Evolutionary conservation across 2,329 filamentous ascomycete species (phyloP).

Genomic region (Xylogone sp.): DNA sequence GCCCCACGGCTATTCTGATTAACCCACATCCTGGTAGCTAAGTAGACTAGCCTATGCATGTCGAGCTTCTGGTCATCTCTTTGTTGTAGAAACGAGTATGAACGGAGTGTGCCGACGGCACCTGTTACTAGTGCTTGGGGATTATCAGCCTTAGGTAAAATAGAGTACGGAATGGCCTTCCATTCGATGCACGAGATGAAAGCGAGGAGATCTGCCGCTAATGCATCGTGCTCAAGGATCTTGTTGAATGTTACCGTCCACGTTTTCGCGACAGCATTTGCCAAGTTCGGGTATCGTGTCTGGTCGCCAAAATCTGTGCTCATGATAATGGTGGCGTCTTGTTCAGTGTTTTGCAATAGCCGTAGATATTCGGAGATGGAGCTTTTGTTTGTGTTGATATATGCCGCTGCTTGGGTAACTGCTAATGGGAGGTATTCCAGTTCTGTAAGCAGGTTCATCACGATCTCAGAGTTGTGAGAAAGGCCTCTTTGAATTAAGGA

Average conservation of each 20-base stretch:
- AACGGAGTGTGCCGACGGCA: constrained; percentile 7
- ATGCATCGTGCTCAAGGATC: constrained; percentile 4
- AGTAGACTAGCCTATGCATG: constrained; percentile 10
- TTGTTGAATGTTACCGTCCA: constrained; percentile 8
- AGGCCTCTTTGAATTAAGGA: constrained; percentile 4
- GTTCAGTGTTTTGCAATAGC: constrained; percentile 5
- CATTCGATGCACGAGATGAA: constrained; percentile 7
- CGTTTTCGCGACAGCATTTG: constrained; percentile 8
- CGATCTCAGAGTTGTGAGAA: constrained; percentile 5
- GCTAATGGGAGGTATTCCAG: background rate
- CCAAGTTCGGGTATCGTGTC: constrained; percentile 6
- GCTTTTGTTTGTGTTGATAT: constrained; percentile 7
- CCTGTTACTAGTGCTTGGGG: constrained; percentile 4
- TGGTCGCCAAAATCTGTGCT: constrained; percentile 3
- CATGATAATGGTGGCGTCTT: constrained; percentile 1
- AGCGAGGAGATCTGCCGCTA: constrained; percentile 4
- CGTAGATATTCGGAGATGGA: constrained; percentile 6
- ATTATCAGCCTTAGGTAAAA: constrained; percentile 4
- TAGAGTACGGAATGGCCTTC: constrained; percentile 8
- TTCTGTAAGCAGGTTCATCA: constrained; percentile 4
- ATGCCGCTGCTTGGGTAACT: constrained; percentile 4
- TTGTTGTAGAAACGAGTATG: constrained; percentile 4
- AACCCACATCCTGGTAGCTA: constrained; percentile 6
- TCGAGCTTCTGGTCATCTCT: constrained; percentile 8
- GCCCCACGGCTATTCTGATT: constrained; percentile 3